A percentile compares a stretch with the other conserved stretches of the same genome.
Evolutionary conservation across 495 filamentous ascomycete species (phyloP).

Genomic region (Talaromyces adpressus): DNA sequence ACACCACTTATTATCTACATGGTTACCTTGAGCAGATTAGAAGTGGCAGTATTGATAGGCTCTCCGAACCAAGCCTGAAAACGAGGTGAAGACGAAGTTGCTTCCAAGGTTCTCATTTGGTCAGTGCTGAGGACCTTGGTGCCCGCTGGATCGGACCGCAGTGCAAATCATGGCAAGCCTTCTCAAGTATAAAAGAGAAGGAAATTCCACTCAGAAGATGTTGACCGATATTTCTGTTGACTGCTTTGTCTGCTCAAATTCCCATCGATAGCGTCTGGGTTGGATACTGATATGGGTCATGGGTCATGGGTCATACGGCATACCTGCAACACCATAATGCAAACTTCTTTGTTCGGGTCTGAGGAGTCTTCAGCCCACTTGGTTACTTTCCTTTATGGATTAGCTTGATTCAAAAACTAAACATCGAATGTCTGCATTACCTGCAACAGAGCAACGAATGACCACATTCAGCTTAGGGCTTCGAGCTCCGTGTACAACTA

Average conservation of each 20-base stretch:
- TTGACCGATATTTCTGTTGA: not conserved
- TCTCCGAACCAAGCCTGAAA: not conserved
- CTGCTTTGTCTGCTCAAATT: not conserved
- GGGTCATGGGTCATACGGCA: not conserved
- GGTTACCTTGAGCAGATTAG: not conserved
- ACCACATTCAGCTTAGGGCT: not conserved
- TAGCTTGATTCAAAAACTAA: not conserved
- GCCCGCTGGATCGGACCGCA: not conserved
- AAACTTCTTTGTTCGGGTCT: not conserved
- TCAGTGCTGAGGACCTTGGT: constrained; percentile 1
- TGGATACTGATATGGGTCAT: not conserved
- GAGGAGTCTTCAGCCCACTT: not conserved
- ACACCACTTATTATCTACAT: constrained; percentile 12
- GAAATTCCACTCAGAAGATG: not conserved
- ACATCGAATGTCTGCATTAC: not conserved
- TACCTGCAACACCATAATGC: not conserved
- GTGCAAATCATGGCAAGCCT: not conserved
- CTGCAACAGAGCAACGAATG: not conserved
- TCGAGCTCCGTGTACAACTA: not conserved
- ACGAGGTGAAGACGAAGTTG: not conserved
- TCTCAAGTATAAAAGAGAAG: not conserved
- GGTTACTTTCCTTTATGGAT: not conserved
- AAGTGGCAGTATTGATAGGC: not conserved
- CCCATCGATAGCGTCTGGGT: not conserved
- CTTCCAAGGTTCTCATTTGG: not conserved